phyloP scores from a whole-genome alignment of 2,329 filamentous ascomycete genomes.

The Claviceps monticola region DNA sequence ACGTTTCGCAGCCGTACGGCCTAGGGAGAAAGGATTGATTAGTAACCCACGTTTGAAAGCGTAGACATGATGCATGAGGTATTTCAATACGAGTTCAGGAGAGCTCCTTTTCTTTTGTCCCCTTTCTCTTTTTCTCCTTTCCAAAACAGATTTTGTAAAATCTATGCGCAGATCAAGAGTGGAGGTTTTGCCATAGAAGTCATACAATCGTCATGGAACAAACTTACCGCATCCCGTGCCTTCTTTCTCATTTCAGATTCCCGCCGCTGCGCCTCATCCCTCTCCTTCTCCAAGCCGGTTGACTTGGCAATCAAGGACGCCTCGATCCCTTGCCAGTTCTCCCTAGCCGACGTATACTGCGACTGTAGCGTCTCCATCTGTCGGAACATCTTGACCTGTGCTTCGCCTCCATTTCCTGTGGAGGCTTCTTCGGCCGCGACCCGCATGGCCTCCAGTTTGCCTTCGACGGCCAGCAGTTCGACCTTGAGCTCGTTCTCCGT shows the following conservation, averaged over 20 bases:
- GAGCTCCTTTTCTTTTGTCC: too few species aligned
- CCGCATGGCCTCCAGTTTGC: constrained; percentile 79
- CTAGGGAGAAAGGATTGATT: constrained; percentile 20
- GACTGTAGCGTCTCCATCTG: constrained; percentile 94
- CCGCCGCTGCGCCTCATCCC: constrained; percentile 69
- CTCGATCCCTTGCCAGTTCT: constrained; percentile 97
- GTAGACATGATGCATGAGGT: too few species aligned
- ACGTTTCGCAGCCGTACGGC: constrained; percentile 50
- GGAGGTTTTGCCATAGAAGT: too few species aligned
- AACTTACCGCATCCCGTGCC: constrained; percentile 66
- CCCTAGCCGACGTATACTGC: constrained; percentile 84
- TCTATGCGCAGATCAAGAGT: too few species aligned
- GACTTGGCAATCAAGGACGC: constrained; percentile 68
- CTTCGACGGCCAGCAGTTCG: constrained; percentile 68
- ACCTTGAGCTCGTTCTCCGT: constrained; percentile 65
- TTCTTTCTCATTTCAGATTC: constrained; percentile 84
- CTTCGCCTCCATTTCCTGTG: constrained; percentile 66
- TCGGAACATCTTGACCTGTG: constrained; percentile 76
- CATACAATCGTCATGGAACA: neutral
- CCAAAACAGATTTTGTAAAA: neutral
- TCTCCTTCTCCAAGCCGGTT: constrained; percentile 71
- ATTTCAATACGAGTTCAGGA: too few species aligned
- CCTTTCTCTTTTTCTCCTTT: neutral
- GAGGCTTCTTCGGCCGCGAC: constrained; percentile 78
- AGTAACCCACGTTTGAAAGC: too few species aligned